Base-by-base conservation (phyloP, 2,329 filamentous ascomycete genomes). In the Alternaria burnsii region DNA sequence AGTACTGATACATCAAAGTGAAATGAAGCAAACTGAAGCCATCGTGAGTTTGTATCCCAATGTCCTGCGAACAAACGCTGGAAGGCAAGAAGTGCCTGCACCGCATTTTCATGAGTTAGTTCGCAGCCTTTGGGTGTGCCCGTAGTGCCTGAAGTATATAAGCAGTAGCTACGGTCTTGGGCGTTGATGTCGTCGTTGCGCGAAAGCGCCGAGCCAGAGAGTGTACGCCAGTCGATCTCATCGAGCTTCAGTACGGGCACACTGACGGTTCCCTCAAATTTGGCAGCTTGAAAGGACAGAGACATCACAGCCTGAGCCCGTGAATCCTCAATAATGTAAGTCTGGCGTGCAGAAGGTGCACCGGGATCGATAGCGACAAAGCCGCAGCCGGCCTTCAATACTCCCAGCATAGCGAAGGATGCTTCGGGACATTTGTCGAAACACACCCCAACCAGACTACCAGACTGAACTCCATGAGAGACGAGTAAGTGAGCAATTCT, bases 1-100 rank as follows among this genome's bases (percentile, higher is more conserved):
- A 97, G 84, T 0, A 97, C 91, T 1, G 92, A 95, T 4, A 97
- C 94, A 70, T 97, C 94, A 62, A 97, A 97, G 76, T 97, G 94
- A 58, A 97, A 92, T 0, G 93, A 94, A 1, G 94, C 94, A 73
- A 97, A 97, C 73, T 97, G 94, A 1, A 97, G 83, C 90, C 93
- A 97, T 59, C 91, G 87, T 0, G 93, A 96, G 0, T 85, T 74
- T 0, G 82, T 71, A 41, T 90, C 85, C 91, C 93, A 97, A 69
- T 92, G 90, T 0, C 85, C 88, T 5, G 80, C 78, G 72, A 97
- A 97, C 0, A 97, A 83, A 30, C 88, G 82, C 69, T 92, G 89
- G 75, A 97, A 97, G 0, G 93, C 89, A 55, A 94, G 86, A 87
- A 97, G 92, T 26, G 93, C 92, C 75, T 97, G 94, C 0, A 97